phyloP scores from a whole-genome alignment of 768 basidiomycete genomes.

The Rhodotorula toruloides region DNA sequence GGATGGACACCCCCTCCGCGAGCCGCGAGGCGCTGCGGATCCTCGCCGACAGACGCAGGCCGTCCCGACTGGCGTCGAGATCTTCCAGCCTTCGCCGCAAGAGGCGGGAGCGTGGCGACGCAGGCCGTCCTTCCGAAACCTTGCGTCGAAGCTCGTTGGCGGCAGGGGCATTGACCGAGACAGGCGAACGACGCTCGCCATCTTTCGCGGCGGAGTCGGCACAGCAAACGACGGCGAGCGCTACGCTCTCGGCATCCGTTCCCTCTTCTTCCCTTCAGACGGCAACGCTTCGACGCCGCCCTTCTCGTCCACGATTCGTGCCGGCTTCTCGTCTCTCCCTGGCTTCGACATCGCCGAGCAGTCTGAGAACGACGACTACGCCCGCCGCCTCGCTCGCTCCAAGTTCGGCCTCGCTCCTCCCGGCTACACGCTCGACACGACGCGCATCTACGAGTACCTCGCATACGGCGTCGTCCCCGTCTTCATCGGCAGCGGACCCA shows the following conservation, averaged over 20 bases:
- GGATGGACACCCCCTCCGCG: not conserved
- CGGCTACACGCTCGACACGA: slow-evolving; percentile 33
- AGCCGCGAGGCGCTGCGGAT: not conserved
- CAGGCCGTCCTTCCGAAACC: not conserved
- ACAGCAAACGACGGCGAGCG: slow-evolving; percentile 5
- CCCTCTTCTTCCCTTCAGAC: slow-evolving; percentile 23
- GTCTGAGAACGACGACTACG: slow-evolving; percentile 24
- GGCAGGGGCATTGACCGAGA: too few species aligned
- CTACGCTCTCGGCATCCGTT: slow-evolving; percentile 27
- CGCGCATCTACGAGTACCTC: slow-evolving; percentile 32
- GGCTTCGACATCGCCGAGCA: slow-evolving; percentile 23
- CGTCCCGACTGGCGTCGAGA: slow-evolving; percentile 2
- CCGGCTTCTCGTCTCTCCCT: slow-evolving; percentile 27
- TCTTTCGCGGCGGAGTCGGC: slow-evolving; percentile 30
- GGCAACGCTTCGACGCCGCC: slow-evolving; percentile 6
- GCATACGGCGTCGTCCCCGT: slow-evolving; percentile 34
- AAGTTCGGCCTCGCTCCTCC: slow-evolving; percentile 27
- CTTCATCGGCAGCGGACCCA: slow-evolving; percentile 23
- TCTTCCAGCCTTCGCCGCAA: slow-evolving; percentile 7
- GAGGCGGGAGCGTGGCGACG: not conserved
- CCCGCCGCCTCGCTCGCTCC: slow-evolving; percentile 13
- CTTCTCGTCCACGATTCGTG: not conserved
- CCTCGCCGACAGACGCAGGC: not conserved
- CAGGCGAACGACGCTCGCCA: slow-evolving; percentile 7
- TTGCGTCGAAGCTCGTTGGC: too few species aligned